Conservation (phyloP, 2,329 filamentous ascomycete genomes). For the Neonectria magnoliae region DNA sequence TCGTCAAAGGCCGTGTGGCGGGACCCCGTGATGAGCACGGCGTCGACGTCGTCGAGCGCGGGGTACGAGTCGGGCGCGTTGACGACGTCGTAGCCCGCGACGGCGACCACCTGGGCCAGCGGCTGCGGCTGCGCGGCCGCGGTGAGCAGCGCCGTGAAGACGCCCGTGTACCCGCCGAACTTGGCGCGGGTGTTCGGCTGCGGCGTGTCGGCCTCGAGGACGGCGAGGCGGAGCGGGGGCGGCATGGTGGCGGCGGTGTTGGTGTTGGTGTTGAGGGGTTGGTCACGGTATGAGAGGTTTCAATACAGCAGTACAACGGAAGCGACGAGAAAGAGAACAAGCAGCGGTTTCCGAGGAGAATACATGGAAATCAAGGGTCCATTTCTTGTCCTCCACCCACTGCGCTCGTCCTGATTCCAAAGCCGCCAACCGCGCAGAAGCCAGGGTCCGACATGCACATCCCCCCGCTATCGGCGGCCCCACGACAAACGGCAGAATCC, state of each 20-base stretch:
- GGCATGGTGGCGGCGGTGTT: conserved; percentile 29
- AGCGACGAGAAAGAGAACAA: conserved; percentile 8
- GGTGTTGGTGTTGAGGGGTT: neutral
- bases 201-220: conserved; percentile 89
- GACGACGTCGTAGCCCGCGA: conserved; percentile 78
- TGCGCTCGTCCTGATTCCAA: neutral
- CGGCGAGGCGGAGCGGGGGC: conserved; percentile 77
- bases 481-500: neutral
- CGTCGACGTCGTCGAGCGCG: conserved; percentile 78
- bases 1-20: conserved; percentile 62
- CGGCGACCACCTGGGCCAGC: conserved; percentile 59
- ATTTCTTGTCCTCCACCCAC: neutral
- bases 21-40: conserved; percentile 81
- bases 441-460: neutral
- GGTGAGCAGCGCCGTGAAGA: conserved; percentile 71
- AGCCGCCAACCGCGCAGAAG: neutral
- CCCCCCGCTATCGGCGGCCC: neutral
- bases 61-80: conserved; percentile 74
- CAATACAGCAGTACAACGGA: conserved; percentile 8
- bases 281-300: neutral
- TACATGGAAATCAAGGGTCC: conserved; percentile 11
- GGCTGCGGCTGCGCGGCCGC: conserved; percentile 59
- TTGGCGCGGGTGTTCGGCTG: conserved; percentile 69
- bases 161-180: conserved; percentile 77
- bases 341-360: conserved; percentile 11